Evolutionary conservation across 331 rosid genomes (phyloP), one percentile per base, ranked within the genome.

Genomic region (Quercus lobata): DNA sequence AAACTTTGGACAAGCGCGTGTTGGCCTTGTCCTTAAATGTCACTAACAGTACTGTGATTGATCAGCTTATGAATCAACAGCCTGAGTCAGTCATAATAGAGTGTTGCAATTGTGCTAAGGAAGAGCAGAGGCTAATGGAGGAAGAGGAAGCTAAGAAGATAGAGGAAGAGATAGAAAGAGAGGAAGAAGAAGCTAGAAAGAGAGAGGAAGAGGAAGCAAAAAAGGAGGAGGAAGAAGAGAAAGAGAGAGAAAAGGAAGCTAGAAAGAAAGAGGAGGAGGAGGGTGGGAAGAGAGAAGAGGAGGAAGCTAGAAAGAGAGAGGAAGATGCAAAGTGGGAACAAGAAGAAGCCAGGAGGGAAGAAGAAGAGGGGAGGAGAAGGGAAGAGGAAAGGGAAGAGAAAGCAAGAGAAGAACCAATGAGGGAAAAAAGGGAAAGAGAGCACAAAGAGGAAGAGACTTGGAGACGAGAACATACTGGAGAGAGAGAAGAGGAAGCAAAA

Each of bases 71-170:
- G 80, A 76, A 72, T 58, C 65, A 85, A 7, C 84, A 78, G 32
- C 82, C 22, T 3, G 97, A 89, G 0, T 90, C 98, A 2, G 61
- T 89, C 66, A 81, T 96, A 57, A 80, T 93, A 63, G 88, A 78
- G 57, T 96, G 99, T 75, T 27, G 57, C 68, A 90, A 96, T 11
- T 96, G 99, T 34, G 98, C 98, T 0, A 98, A 91, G 84, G 97
- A 96, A 72, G 97, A 91, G 86, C 88, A 84, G 61, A 87, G 74
- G 83, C 57, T 76, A 1, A 89, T 90, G 96, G 57, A 72, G 76
- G 92, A 91, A 62, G 96, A 57, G 76, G 52, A 41, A 56, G 52
- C 27, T 8, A 41, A 32, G 71, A 8, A 21, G 16, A 37, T 58
- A 14, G 72, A 57, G 53, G 69, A 79, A 37, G 25, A 55, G 6